Evolutionary conservation across 495 filamentous ascomycete species (phyloP), one percentile per base, ranked within the genome.

Genomic region (Daldinia decipiens): DNA sequence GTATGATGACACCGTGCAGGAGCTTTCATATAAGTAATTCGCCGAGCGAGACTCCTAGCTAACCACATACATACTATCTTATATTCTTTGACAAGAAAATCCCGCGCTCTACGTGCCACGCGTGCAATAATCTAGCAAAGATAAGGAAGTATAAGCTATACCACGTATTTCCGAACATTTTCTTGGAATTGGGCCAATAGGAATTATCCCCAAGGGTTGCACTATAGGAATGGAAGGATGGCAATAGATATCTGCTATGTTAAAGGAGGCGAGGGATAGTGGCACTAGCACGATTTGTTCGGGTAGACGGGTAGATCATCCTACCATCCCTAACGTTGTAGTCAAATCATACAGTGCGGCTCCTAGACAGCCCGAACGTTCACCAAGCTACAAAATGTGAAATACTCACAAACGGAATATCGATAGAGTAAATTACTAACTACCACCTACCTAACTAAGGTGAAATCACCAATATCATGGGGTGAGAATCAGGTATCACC

Each of bases 401-500:
- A 52, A 15, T 29, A 47, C 52, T 61, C 21, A 56, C 19, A 5
- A 21, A 47, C 21, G 19, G 9, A 21, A 47, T 47, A 47, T 47
- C 26, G 19, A 66, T 36, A 36, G n/a, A 24, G 38, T 61, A 12
- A 34, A 67, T 71, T 71, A 67, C 53, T 71, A 66, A 50, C 50
- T 53, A 53, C 50, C 53, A 66, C 40, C 50, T 53, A 53, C 50
- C 53, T 56, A 56, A 36, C 31, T 56, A 6, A 36, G 34, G 40
- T 27, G 51, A 65, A 66, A 55, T 56, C 55, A 62, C 58, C 51
- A 45, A 52, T 51, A 59, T 51, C 55, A 24, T 29, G n/a, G 24
- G 36, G 5, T 7, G 9, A 40, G 24, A 15, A 51, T 5, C 56
- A 68, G 70, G 70, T 73, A 73, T 72, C 56, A 65, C 39, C 70